Evolutionary conservation across 495 filamentous ascomycete genomes (phyloP), one percentile per base, ranked within the genome.

Genomic region (Daldinia vernicosa): DNA sequence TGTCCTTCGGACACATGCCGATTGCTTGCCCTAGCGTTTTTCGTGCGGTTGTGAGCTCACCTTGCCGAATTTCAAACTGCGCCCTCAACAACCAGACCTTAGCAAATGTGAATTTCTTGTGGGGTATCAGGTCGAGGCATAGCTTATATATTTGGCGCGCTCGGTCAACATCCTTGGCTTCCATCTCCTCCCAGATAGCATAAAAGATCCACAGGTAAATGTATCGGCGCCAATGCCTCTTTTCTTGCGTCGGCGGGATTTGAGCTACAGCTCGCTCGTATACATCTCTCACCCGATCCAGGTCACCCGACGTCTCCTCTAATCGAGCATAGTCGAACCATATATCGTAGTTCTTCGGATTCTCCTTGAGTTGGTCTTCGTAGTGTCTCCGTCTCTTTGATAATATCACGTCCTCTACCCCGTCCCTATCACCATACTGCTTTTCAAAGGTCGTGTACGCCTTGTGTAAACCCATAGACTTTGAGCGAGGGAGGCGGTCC

Each of bases 171-270:
- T 98, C 94, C 70, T 91, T 90, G 26, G 87, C 87, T 61, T 93
- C 90, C 84, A 90, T 88, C 75, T 98, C 95, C 78, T 98, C 95
- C 89, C 90, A 98, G 17, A 97, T 80, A 1, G 96, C 95, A 80
- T 99, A 99, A 82, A 98, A 97, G 51, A 98, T 88, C 92, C 95
- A 99, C 3, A 99, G 87, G 78, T 97, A 99, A 67, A 99, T 97
- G 77, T 99, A 99, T 26, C 95, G 84, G 63, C 95, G 86, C 95
- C 95, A 99, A 79, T 98, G 94, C 39, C 95, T 88, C 83, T 99
- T 99, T 80, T 98, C 95, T 71, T 96, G 92, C 3, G 93, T 96
- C 9, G 95, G 95, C 15, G 95, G 95, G 9, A 98, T 89, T 73
- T 99, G 95, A 28, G 95, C 94, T 75, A 99, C 97, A 1, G 96